phyloP scores from a whole-genome alignment of 768 basidiomycete genomes.

The Tephrocybe rancida region DNA sequence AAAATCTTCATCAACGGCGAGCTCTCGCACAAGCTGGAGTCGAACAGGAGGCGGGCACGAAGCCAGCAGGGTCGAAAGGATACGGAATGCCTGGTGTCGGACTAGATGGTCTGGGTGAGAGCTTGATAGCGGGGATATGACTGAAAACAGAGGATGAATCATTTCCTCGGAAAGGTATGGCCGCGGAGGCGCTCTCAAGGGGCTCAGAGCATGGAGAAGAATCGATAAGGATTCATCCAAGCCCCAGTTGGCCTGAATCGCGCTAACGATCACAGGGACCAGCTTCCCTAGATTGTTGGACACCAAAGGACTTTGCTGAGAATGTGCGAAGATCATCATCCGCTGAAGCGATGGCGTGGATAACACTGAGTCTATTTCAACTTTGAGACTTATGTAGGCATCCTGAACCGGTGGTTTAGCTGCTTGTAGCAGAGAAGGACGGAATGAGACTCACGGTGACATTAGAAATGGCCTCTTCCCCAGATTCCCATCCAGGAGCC shows the following conservation, averaged over 20 bases:
- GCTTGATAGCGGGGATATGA: constrained; percentile 60
- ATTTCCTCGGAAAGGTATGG: constrained; percentile 44
- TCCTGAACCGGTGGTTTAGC: constrained; percentile 25
- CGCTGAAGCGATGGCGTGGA: constrained; percentile 30
- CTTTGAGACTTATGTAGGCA: constrained; percentile 37
- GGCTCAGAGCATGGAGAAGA: constrained; percentile 42
- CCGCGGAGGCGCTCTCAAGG: constrained; percentile 14
- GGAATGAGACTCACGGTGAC: constrained; percentile 39
- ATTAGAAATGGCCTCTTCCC: constrained; percentile 34
- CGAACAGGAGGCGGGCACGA: constrained; percentile 48
- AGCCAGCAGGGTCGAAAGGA: constrained; percentile 55
- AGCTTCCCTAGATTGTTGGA: constrained; percentile 29
- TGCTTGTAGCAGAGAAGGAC: not conserved
- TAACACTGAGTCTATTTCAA: constrained; percentile 13
- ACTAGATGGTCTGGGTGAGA: constrained; percentile 59
- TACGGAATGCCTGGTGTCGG: constrained; percentile 63
- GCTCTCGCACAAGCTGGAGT: constrained; percentile 55
- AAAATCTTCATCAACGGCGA: constrained; percentile 49
- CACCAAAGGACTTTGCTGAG: constrained; percentile 14
- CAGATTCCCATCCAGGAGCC: constrained; percentile 39
- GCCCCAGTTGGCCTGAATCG: constrained; percentile 53
- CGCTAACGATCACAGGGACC: constrained; percentile 45
- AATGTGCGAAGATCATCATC: constrained; percentile 41
- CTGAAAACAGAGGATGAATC: constrained; percentile 45
- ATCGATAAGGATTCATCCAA: constrained; percentile 66